phyloP scores from a whole-genome alignment of 129 eudicot genomes.

The Logfia minima region DNA sequence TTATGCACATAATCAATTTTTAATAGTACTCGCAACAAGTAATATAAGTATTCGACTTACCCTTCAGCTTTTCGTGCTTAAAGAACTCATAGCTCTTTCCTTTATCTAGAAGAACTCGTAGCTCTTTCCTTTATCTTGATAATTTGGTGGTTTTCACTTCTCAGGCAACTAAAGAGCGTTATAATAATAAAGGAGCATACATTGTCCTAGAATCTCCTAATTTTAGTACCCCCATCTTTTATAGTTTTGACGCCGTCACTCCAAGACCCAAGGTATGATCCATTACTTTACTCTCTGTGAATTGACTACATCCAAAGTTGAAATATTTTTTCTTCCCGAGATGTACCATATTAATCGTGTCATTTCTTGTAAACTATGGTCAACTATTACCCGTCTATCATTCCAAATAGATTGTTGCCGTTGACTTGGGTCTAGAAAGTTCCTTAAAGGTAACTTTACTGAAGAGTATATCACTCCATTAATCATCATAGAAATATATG shows the following conservation, averaged over 20 bases:
- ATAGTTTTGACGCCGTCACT: conserved; percentile 75
- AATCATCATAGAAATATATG: background rate
- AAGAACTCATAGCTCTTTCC: background rate
- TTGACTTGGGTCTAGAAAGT: background rate
- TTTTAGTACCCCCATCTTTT: conserved; percentile 73
- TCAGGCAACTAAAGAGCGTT: conserved; percentile 82
- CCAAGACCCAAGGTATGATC: conserved; percentile 88
- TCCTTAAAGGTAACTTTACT: background rate
- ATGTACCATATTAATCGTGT: background rate
- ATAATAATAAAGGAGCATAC: conserved; percentile 87
- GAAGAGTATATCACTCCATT: background rate
- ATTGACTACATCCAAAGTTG: background rate
- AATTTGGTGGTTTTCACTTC: conserved; percentile 25
- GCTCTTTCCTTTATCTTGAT: background rate
- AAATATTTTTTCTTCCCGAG: background rate
- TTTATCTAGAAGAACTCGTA: too few species aligned
- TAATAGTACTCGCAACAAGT: background rate
- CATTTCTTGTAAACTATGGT: background rate
- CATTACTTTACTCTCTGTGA: background rate
- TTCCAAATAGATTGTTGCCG: background rate
- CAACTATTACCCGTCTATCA: background rate
- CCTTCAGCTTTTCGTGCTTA: background rate
- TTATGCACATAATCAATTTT: background rate
- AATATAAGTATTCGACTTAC: background rate
- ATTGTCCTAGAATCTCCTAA: conserved; percentile 72